phyloP scores from a whole-genome alignment of 495 filamentous ascomycete genomes.

The Neurospora sp. region DNA sequence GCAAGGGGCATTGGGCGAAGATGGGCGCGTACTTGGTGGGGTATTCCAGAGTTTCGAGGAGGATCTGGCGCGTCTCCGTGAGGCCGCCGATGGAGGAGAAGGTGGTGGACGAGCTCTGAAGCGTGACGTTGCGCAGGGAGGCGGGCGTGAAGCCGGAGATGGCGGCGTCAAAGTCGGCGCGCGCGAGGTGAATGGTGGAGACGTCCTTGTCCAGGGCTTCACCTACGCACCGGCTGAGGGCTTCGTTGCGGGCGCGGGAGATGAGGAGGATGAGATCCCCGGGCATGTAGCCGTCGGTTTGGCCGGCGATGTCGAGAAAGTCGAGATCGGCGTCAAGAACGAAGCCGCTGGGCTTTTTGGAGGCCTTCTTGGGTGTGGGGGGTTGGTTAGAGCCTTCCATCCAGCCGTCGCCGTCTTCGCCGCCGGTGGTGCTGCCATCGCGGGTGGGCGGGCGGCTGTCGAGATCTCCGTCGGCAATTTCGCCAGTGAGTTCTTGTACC shows the following conservation, averaged over 20 bases:
- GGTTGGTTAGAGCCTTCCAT: conserved; percentile 47
- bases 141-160: conserved; percentile 89
- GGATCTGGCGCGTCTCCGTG: conserved; percentile 67
- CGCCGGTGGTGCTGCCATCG: conserved; percentile 34
- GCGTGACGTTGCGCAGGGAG: conserved; percentile 83
- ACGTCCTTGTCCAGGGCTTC: conserved; percentile 18
- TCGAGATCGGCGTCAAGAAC: conserved; percentile 66
- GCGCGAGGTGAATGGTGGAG: conserved; percentile 46
- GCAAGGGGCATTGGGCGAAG: conserved; percentile 88
- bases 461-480: conserved; percentile 24
- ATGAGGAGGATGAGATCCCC: conserved; percentile 82
- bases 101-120: conserved; percentile 71
- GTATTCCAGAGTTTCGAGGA: conserved; percentile 92
- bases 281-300: conserved; percentile 96
- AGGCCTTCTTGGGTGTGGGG: conserved; percentile 6
- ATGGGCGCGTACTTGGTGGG: conserved; percentile 97
- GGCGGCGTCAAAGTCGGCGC: conserved; percentile 69
- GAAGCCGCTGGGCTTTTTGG: conserved; percentile 47
- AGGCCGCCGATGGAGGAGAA: conserved; percentile 89
- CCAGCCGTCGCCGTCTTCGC: conserved; percentile 53
- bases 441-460: conserved; percentile 44
- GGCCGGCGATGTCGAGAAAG: conserved; percentile 81
- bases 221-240: conserved; percentile 65
- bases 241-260: conserved; percentile 80
- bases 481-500: conserved; percentile 14